A percentile compares a stretch with the other conserved stretches of the same genome.
phyloP scores from a whole-genome alignment of 768 basidiomycete genomes.

The Scleroderma bovista region DNA sequence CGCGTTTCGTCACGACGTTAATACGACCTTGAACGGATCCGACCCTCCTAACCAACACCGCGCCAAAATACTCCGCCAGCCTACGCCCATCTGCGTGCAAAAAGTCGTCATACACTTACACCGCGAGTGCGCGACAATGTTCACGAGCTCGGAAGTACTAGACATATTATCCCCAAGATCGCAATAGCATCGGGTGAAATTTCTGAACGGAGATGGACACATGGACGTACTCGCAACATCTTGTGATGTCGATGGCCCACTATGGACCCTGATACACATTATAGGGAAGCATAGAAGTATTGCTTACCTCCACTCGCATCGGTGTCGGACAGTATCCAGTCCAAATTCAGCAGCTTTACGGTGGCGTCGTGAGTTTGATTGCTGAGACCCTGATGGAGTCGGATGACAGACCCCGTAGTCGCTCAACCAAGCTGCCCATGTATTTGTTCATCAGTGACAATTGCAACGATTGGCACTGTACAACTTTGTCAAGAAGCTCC shows the following conservation, averaged over 20 bases:
- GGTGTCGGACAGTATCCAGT: constrained; percentile 65
- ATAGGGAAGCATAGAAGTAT: neutral
- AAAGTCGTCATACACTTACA: constrained; percentile 87
- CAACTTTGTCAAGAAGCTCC: constrained; percentile 57
- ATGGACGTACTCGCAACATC: constrained; percentile 58
- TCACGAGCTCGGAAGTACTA: too few relatives aligned
- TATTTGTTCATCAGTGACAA: constrained; percentile 52
- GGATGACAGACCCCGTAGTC: constrained; percentile 49
- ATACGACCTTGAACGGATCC: constrained; percentile 58
- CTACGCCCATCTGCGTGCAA: constrained; percentile 50
- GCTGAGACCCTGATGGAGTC: too few relatives aligned
- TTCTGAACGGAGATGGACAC: neutral
- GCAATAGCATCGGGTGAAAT: constrained; percentile 3
- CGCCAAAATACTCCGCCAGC: constrained; percentile 70
- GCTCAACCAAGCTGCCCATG: constrained; percentile 52
- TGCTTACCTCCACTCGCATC: constrained; percentile 34
- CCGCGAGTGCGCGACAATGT: constrained; percentile 81
- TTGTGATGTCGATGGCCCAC: constrained; percentile 57
- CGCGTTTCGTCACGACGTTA: constrained; percentile 14
- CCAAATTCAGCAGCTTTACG: constrained; percentile 30
- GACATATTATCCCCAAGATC: too few relatives aligned
- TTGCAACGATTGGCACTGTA: constrained; percentile 55
- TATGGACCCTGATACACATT: too few relatives aligned
- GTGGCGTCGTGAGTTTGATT: too few relatives aligned
- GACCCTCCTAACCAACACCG: constrained; percentile 71